These are phyloP conservation scores for Lichtheimia corymbifera DNA, from an alignment of 371 early-diverging fungal genomes.

Conservation along the genomic window DNA sequence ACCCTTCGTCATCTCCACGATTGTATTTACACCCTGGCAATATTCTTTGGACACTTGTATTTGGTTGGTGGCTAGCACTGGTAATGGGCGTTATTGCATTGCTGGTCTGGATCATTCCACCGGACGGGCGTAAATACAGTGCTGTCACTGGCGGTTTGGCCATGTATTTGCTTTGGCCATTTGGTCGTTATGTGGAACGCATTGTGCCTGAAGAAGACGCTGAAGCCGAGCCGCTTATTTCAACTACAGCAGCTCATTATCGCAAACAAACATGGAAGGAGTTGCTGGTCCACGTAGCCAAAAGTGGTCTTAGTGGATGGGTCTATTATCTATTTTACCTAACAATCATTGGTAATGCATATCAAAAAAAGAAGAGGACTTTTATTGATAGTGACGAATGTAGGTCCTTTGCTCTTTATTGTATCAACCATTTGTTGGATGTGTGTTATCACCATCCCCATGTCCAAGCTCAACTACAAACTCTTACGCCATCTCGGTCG, in stretches of 20 bases:
- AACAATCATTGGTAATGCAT: constrained; percentile 43
- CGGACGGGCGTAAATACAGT: constrained; percentile 56
- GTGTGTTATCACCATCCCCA: constrained; percentile 86
- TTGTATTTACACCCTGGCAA: constrained; percentile 80
- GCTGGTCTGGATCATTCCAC: constrained; percentile 46
- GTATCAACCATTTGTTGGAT: constrained; percentile 84
- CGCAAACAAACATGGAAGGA: constrained; percentile 8
- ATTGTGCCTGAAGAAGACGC: constrained; percentile 26
- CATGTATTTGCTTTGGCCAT: constrained; percentile 90
- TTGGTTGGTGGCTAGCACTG: constrained; percentile 89
- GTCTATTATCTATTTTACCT: constrained; percentile 59
- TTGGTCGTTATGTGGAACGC: constrained; percentile 86
- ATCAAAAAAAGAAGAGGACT: neutral
- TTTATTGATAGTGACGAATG: neutral
- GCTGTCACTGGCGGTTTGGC: constrained; percentile 62
- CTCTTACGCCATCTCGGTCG: constrained; percentile 71
- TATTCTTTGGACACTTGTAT: constrained; percentile 81
- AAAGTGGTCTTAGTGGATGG: constrained; percentile 58
- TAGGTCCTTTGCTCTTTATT: constrained; percentile 77
- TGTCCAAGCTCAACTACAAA: constrained; percentile 88
- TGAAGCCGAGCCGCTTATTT: constrained; percentile 23
- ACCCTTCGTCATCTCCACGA: constrained; percentile 60
- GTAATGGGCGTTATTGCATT: constrained; percentile 61
- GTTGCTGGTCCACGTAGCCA: constrained; percentile 10
- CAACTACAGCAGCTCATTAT: constrained; percentile 10